phyloP scores from a whole-genome alignment of 2,329 filamentous ascomycete species.

The Calonectria honghensis region DNA sequence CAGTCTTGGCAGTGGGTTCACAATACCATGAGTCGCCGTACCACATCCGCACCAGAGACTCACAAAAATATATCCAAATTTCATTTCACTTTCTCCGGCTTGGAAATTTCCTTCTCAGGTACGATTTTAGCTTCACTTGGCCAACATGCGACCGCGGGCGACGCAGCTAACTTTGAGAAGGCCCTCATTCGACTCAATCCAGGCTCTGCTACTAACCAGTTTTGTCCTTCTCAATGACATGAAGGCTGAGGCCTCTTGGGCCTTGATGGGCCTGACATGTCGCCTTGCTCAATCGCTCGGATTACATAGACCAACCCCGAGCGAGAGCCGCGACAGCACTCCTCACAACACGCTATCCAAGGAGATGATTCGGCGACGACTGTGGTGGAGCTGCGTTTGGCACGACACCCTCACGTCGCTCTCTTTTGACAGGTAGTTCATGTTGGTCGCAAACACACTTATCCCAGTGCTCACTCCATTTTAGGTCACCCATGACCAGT shows the following conservation, averaged over 20 bases:
- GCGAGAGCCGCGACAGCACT: constrained; percentile 67
- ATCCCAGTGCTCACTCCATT: constrained; percentile 39
- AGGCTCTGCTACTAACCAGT: constrained; percentile 77
- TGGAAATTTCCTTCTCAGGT: constrained; percentile 78
- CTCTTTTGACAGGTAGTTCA: constrained; percentile 76
- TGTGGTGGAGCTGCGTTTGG: constrained; percentile 81
- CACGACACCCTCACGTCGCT: constrained; percentile 80
- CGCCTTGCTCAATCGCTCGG: constrained; percentile 80
- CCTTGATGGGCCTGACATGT: constrained; percentile 77
- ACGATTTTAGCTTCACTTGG: constrained; percentile 36
- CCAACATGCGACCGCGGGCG: neutral
- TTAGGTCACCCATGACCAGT: constrained; percentile 77
- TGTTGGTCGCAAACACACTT: constrained; percentile 1
- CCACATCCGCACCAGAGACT: constrained; percentile 75
- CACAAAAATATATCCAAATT: constrained; percentile 77
- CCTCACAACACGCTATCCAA: constrained; percentile 68
- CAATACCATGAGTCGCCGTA: constrained; percentile 81
- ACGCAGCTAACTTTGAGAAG: constrained; percentile 57
- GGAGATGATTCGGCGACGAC: constrained; percentile 72
- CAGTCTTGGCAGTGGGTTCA: constrained; percentile 78
- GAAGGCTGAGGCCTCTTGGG: constrained; percentile 82
- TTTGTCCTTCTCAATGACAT: constrained; percentile 81
- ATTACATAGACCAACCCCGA: constrained; percentile 70
- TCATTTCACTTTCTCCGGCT: constrained; percentile 79
- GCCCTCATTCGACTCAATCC: constrained; percentile 79